Percentiles rank a stretch among this genome's conserved stretches.
Conservation (phyloP, 2,329 filamentous ascomycete species). For the Aspergillus ruber region DNA sequence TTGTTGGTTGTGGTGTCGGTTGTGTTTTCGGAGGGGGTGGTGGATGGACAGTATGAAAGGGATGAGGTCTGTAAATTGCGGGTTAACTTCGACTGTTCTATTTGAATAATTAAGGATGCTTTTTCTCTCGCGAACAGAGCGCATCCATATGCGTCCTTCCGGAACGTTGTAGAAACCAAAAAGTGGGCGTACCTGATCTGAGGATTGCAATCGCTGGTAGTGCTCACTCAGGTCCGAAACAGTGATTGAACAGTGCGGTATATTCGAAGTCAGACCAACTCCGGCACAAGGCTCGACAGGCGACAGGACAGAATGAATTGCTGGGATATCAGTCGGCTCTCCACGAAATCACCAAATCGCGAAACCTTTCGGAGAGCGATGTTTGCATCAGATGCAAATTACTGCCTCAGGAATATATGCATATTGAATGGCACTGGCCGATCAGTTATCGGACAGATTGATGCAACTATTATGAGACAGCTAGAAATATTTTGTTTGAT, state of each 20-base stretch:
- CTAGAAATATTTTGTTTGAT: no score
- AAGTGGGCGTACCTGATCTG: background rate
- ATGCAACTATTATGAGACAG: background rate
- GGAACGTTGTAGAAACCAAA: no score
- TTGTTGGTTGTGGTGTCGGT: background rate
- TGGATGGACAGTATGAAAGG: background rate
- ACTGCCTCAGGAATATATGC: constrained; percentile 15
- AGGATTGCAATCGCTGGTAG: background rate
- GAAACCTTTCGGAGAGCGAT: constrained; percentile 6
- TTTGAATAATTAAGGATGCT: no score
- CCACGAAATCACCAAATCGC: background rate
- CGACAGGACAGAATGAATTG: background rate
- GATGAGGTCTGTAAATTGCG: no score
- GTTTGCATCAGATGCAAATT: constrained; percentile 29
- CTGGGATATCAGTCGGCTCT: background rate
- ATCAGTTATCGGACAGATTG: constrained; percentile 9
- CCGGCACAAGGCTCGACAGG: background rate
- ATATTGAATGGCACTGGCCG: constrained; percentile 18
- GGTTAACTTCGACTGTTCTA: no score
- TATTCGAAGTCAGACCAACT: background rate
- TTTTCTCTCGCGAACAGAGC: background rate
- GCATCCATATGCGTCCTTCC: background rate
- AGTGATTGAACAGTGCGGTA: no score
- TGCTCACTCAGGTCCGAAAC: background rate
- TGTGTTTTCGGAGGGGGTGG: background rate